Base-by-base conservation (phyloP, 208 protist species). In the Leishmania arabica region DNA sequence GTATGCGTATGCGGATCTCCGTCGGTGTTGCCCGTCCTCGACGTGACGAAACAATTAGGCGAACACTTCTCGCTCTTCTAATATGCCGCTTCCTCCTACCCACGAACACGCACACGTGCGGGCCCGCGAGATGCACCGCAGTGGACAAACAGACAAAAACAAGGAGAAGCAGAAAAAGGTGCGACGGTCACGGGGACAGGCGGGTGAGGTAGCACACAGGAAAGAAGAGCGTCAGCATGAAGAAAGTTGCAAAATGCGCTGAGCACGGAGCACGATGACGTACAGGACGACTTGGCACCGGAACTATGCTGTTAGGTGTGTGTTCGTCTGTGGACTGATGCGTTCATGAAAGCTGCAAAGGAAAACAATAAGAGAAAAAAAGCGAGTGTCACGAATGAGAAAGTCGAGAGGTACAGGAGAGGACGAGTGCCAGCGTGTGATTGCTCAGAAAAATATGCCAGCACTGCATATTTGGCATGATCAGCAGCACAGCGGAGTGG, bases 401-500 rank as follows among this genome's bases (percentile, higher is more conserved):
- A n/a, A 3, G 69, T 53, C 3, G 7, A 73, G 42, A n/a, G 27
- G 13, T 31, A 53, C 13, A 5, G 24, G 2, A 3, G 31, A 7
- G 45, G 24, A 34, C 24, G 24, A 37, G 40, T 27, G 3, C 9
- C 69, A 54, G 69, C 1, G 45, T 53, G 69, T 47, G 9, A 5
- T 17, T 34, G n/a, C 11, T 21, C 40, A 24, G 42, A n/a, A 19
- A n/a, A 40, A 54, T 17, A 27, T 7, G 27, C 19, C 21, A 13
- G 21, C n/a, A 54, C 68, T 21, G 49, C 40, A 37, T 27, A 45
- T 42, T 31, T 27, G 49, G n/a, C 3, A 64, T 64, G 54, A 56
- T 56, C 31, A 78, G 72, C n/a, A 31, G 27, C 47, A 62, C 79
- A 62, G 58, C 79, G 31, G 47, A 62, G 72, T 24, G 72, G 34